Evolutionary conservation across 169 alveolate genomes (phyloP).

Genomic region (Babesia ovata): DNA sequence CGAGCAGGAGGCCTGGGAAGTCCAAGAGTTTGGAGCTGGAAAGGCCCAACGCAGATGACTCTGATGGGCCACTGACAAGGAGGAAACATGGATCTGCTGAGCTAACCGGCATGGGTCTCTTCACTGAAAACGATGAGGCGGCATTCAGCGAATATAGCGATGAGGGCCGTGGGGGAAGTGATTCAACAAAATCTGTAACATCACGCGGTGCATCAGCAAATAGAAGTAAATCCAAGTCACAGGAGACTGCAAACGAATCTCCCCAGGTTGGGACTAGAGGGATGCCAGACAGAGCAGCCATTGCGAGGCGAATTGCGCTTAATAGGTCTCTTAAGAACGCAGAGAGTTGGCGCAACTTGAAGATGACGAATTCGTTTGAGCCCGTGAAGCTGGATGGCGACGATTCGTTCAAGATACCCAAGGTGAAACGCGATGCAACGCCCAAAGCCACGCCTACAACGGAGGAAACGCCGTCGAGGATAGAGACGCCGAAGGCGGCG

Average conservation of each 20-base stretch:
- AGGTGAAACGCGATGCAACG: conserved; percentile 7
- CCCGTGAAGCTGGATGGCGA: conserved; percentile 12
- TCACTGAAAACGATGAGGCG: too few species aligned
- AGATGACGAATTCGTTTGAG: not conserved
- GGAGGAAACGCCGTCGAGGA: too few species aligned
- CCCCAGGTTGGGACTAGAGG: not conserved
- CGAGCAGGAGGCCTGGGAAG: too few species aligned
- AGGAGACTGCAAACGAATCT: not conserved
- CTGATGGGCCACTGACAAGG: too few species aligned
- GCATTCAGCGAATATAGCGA: not conserved
- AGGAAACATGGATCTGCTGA: too few species aligned
- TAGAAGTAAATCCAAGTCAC: not conserved
- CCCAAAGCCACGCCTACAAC: not conserved
- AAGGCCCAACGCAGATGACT: too few species aligned
- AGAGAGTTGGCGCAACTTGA: conserved; percentile 22
- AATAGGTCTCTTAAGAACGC: not conserved
- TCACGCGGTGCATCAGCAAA: not conserved
- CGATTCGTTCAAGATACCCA: conserved; percentile 19
- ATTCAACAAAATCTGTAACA: not conserved
- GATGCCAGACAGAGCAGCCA: not conserved
- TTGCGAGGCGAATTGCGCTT: not conserved
- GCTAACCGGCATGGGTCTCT: too few species aligned
- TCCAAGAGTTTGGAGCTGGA: too few species aligned
- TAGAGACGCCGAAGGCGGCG: too few species aligned
- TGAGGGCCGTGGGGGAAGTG: not conserved